These are phyloP conservation scores for Stentor coeruleus DNA, from an alignment of 73 alveolate species.

Conservation along the genomic window DNA sequence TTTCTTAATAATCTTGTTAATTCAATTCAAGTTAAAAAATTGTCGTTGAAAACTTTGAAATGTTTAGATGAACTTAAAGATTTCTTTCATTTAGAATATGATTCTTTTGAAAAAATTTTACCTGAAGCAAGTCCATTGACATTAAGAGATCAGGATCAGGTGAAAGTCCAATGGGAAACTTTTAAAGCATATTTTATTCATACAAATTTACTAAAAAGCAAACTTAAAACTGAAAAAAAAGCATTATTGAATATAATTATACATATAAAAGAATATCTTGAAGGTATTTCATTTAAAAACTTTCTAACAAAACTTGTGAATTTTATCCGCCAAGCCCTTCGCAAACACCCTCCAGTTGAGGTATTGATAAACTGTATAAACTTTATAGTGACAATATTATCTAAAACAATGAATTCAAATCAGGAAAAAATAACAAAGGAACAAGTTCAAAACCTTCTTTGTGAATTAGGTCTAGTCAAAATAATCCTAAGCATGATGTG, in stretches of 20 bases:
- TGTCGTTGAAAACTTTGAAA: too few species aligned
- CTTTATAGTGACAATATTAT: neutral
- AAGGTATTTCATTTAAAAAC: neutral
- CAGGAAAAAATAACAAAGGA: slow-evolving; percentile 7
- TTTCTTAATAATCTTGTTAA: neutral
- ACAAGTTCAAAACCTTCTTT: slow-evolving; percentile 35
- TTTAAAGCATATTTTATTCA: neutral
- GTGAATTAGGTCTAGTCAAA: slow-evolving; percentile 44
- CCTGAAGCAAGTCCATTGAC: too few species aligned
- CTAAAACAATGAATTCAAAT: neutral
- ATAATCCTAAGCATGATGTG: slow-evolving; percentile 39
- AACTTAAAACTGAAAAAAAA: neutral
- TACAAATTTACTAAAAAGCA: neutral
- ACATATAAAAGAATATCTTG: neutral
- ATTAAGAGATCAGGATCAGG: too few species aligned
- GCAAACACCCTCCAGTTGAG: neutral
- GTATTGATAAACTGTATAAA: neutral
- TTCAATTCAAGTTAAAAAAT: neutral
- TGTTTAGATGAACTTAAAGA: too few species aligned
- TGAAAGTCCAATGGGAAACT: neutral
- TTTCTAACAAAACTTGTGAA: neutral
- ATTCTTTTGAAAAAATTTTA: too few species aligned
- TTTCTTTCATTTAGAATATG: too few species aligned
- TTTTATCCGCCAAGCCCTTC: neutral
- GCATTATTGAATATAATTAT: neutral